Base-by-base conservation (phyloP, 768 basidiomycete genomes). In the Tylopilus vinaceipallidus region DNA sequence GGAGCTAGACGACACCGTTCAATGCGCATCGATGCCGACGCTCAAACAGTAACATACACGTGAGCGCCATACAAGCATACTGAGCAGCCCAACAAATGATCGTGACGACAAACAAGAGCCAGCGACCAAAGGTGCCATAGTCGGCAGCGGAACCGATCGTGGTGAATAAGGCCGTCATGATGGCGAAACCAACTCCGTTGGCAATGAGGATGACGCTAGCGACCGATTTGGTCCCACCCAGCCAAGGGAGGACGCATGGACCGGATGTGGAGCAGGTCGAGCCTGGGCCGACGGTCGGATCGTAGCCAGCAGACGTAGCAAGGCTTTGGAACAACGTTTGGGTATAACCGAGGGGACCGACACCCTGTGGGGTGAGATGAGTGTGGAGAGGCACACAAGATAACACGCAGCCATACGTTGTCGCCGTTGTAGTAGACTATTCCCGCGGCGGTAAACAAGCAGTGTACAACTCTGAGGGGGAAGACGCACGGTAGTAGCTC, bases 401-500 rank as follows among this genome's bases (percentile, higher is more conserved):
- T 14, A 19, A 4, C 11, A 33, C 12, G 20, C 36, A 13, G 16
- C 4, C 75, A n/a, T 56, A 86, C 86, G 65, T 88, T 89, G 54
- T 89, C 81, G 45, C 88, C 88, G 50, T 90, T 91, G 67, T 83
- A 87, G 60, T 90, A 90, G 49, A 90, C 88, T 91, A 45, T 39
- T 19, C 27, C 2, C 17, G 20, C 10, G 32, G 46, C 23, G 40
- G 42, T 37, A 52, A 40, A 50, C 33, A 10, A 20, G 12, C 16
- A 8, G 27, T 29, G 20, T 27, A 42, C 6, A 11, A 16, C 6
- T 14, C 11, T 23, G 4, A 20, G 34, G 12, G 2, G 6, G 6
- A 32, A 1, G 17, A 48, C 62, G 40, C 29, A 88, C 87, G 54
- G 63, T 90, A 90, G 60, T 90, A 91, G 45, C 81, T 82, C 89